Conservation (phyloP, 176 grass and related monocot species). For the Typha latifolia region DNA sequence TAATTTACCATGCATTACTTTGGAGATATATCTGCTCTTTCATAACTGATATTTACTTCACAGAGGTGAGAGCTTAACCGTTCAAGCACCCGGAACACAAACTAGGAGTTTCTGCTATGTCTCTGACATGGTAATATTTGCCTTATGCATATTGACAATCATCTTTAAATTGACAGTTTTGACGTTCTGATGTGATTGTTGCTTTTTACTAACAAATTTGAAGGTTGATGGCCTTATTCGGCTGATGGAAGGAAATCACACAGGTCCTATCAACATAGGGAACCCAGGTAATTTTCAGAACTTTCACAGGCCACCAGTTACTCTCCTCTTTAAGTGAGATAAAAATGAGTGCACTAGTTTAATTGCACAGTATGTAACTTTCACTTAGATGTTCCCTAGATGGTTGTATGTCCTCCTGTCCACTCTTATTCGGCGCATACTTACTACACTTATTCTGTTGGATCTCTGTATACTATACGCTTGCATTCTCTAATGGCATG, state of each 20-base stretch:
- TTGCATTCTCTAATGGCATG: neutral
- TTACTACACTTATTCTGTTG: neutral
- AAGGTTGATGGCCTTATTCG: conserved; percentile 99
- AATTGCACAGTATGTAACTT: no score
- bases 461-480: neutral
- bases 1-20: no score
- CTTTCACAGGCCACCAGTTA: neutral
- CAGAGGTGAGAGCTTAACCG: conserved; percentile 76
- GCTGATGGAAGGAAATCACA: conserved; percentile 93
- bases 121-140: conserved; percentile 63
- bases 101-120: conserved; percentile 99
- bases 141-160: neutral
- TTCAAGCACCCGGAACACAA: conserved; percentile 97
- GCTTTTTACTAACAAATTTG: conserved; percentile 16
- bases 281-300: conserved; percentile 68
- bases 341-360: no score
- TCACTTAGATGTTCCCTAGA: no score
- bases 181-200: conserved; percentile 8
- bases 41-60: conserved; percentile 3
- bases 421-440: neutral
- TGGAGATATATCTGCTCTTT: no score
- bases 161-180: neutral
- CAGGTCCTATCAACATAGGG: conserved; percentile 87
- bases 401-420: no score
- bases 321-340: no score